Conservation (phyloP, 2,329 filamentous ascomycete genomes). For the Fusarium papillatum region DNA sequence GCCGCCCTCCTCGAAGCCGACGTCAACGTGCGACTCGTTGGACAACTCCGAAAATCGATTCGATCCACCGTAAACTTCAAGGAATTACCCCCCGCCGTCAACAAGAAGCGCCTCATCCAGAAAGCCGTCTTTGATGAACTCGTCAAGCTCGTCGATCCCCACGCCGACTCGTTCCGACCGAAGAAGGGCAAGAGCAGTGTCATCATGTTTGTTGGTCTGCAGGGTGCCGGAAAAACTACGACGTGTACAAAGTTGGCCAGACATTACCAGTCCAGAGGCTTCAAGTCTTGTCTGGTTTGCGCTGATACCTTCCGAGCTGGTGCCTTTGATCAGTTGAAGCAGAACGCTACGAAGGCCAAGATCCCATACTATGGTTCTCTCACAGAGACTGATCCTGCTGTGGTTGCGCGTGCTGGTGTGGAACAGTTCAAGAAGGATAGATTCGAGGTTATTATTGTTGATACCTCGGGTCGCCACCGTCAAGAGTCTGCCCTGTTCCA, state of each 20-base stretch:
- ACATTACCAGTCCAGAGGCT: constrained; percentile 94
- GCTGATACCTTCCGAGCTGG: constrained; percentile 98
- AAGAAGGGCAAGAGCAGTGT: constrained; percentile 97
- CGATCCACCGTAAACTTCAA: constrained; percentile 94
- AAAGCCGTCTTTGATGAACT: constrained; percentile 98
- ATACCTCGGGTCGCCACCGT: constrained; percentile 94
- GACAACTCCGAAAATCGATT: constrained; percentile 93
- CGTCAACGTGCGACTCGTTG: constrained; percentile 95
- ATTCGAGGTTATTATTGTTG: constrained; percentile 98
- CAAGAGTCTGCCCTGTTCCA: constrained; percentile 96
- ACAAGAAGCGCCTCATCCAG: constrained; percentile 98
- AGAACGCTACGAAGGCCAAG: constrained; percentile 99
- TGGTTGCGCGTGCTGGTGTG: constrained; percentile 94
- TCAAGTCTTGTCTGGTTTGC: constrained; percentile 94
- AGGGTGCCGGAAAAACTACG: constrained; percentile 98
- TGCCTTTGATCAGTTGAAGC: constrained; percentile 98
- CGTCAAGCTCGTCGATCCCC: constrained; percentile 94
- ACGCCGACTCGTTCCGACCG: constrained; percentile 94
- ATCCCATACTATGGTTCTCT: constrained; percentile 98
- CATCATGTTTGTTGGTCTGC: constrained; percentile 99
- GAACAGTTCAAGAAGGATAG: constrained; percentile 99
- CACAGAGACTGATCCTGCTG: constrained; percentile 95
- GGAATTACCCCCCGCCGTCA: constrained; percentile 89
- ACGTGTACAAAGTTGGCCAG: constrained; percentile 97
- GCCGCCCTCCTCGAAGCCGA: constrained; percentile 96